phyloP scores from a whole-genome alignment of 805 yeast genomes.

The Yamadazyma paraphyllophila region DNA sequence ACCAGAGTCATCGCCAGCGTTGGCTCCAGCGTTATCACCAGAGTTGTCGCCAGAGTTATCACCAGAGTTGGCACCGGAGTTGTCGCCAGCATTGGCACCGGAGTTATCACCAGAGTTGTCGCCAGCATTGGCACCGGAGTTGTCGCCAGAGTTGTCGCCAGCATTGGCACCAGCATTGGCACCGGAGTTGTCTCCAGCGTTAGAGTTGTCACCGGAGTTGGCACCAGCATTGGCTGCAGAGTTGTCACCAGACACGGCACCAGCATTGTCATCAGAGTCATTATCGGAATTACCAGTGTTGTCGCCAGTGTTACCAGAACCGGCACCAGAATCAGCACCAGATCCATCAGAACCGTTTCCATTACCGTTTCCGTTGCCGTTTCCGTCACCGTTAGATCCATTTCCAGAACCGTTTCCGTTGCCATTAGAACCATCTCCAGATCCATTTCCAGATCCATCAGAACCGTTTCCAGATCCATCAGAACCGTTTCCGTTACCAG shows the following conservation, averaged over 20 bases:
- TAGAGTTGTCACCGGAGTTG: not conserved
- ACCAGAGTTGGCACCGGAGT: not conserved
- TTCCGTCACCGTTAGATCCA: too few species aligned
- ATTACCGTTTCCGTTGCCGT: not conserved
- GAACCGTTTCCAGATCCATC: not conserved
- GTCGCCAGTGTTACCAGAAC: too few species aligned
- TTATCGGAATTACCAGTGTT: too few species aligned
- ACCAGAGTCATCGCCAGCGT: not conserved
- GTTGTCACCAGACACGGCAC: not conserved
- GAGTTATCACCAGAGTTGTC: not conserved
- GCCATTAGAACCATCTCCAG: too few species aligned
- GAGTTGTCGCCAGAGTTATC: not conserved
- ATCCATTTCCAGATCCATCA: constrained; percentile 5
- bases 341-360: not conserved
- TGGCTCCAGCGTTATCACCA: not conserved
- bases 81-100: not conserved
- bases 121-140: not conserved
- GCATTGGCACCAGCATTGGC: not conserved
- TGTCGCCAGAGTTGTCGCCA: not conserved
- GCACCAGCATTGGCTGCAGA: not conserved
- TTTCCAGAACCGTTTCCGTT: not conserved
- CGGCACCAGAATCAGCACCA: not conserved
- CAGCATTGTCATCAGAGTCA: not conserved
- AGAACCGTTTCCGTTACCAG: too few species aligned
- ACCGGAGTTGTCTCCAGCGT: not conserved